Evolutionary conservation across 495 filamentous ascomycete genomes (phyloP), one percentile per base, ranked within the genome.

Genomic region (Penicillium diatomitis): DNA sequence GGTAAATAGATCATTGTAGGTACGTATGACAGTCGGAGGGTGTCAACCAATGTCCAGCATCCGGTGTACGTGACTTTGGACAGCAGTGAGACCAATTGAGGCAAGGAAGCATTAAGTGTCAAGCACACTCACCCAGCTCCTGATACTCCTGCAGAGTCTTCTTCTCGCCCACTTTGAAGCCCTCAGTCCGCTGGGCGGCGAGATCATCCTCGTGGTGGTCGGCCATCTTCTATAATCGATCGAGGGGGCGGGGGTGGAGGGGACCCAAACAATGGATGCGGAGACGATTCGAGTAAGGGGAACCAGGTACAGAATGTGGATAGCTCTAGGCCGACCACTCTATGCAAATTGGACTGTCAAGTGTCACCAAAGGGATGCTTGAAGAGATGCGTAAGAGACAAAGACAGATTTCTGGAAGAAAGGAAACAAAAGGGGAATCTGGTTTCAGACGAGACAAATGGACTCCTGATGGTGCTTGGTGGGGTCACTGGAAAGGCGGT

Each of bases 111-210:
- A 20, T 20, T 20, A 20, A 20, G 20, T 20, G 0, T 20, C 20
- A 20, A 20, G 1, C 5, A 43, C 11, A 37, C 87, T 64, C 73
- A 96, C 92, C 92, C 67, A 98, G 83, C 60, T 96, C 71, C 51
- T 86, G 71, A 69, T 96, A 96, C 68, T 96, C 88, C 48, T 88
- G 83, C 55, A 98, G 77, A 51, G 87, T 90, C 79, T 96, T 96
- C 82, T 96, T 95, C 79, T 96, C 88, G 55, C 89, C 89, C 55
- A 96, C 84, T 78, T 92, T 96, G 83, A 94, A 98, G 57, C 92
- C 91, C 73, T 90, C 83, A 50, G 88, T 95, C 65, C 80, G 77
- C 72, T 88, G 82, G 62, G 91, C 87, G 56, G 82, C 66, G 51
- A 96, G 82, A 56, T 98, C 92, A 43, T 96, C 88, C 0, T 95